These are phyloP conservation scores for Populus ilicifolia DNA, from an alignment of 345 rosid genomes.

Conservation along the genomic window DNA sequence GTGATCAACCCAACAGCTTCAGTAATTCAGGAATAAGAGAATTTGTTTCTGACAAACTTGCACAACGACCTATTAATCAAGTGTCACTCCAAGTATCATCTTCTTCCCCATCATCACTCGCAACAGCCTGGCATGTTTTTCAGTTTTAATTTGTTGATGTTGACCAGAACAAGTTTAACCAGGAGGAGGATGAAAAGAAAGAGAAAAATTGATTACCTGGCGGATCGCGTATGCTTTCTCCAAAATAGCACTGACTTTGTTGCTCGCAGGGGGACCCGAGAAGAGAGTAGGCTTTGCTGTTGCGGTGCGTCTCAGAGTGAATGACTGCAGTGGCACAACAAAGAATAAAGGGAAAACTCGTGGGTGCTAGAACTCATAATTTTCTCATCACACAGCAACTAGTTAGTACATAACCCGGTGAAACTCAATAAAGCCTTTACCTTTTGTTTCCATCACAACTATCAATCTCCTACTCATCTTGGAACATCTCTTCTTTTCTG, in stretches of 20 bases:
- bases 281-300: constrained; percentile 36
- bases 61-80: constrained; percentile 15
- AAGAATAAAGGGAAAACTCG: background rate
- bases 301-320: constrained; percentile 57
- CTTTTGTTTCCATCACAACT: background rate
- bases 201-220: constrained; percentile 46
- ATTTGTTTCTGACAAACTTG: background rate
- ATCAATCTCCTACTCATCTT: background rate
- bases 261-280: constrained; percentile 43
- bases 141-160: constrained; percentile 2
- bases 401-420: background rate
- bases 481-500: background rate
- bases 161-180: background rate
- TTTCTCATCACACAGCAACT: background rate
- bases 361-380: background rate
- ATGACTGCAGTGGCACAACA: constrained; percentile 46
- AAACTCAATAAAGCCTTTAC: background rate
- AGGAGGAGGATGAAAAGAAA: background rate
- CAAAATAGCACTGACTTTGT: constrained; percentile 70
- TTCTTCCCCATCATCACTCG: constrained; percentile 68
- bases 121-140: constrained; percentile 62
- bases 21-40: background rate
- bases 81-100: constrained; percentile 82
- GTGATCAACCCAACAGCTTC: background rate
- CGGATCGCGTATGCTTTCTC: constrained; percentile 96